Evolutionary conservation across 2,329 filamentous ascomycete genomes (phyloP).

Genomic region (Apiospora rasikravindrae): DNA sequence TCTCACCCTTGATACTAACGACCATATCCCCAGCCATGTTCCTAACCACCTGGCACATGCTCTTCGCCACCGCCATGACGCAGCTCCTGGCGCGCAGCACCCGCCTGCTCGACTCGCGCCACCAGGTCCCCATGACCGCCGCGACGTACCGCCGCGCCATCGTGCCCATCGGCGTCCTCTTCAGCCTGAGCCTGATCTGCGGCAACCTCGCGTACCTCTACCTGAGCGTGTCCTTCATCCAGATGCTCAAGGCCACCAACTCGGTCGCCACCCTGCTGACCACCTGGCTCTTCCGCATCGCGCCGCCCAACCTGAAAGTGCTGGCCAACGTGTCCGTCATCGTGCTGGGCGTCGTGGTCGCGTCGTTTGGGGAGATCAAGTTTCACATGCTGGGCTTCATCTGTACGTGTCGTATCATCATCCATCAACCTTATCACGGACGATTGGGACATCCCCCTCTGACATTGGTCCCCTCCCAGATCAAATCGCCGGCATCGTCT

Average conservation of each 20-base stretch:
- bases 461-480: no score
- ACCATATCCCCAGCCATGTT: slow-evolving; percentile 50
- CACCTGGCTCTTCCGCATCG: slow-evolving; percentile 64
- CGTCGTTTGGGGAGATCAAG: slow-evolving; percentile 68
- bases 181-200: slow-evolving; percentile 69
- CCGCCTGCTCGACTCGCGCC: slow-evolving; percentile 65
- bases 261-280: slow-evolving; percentile 71
- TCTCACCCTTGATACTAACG: neutral
- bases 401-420: no score
- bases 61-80: slow-evolving; percentile 70
- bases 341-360: slow-evolving; percentile 57
- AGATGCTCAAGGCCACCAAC: slow-evolving; percentile 74
- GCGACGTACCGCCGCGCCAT: slow-evolving; percentile 66
- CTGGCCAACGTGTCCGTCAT: slow-evolving; percentile 59
- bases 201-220: slow-evolving; percentile 74
- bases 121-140: slow-evolving; percentile 66
- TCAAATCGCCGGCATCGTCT: slow-evolving; percentile 78
- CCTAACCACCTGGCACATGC: slow-evolving; percentile 72
- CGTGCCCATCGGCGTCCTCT: slow-evolving; percentile 70
- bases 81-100: slow-evolving; percentile 70
- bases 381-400: slow-evolving; percentile 71
- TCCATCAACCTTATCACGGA: no score
- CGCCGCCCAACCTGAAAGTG: slow-evolving; percentile 51
- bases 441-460: no score
- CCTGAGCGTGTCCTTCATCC: slow-evolving; percentile 71